Evolutionary conservation across 805 yeast species (phyloP).

Genomic region (Pichia thaimueangensis): DNA sequence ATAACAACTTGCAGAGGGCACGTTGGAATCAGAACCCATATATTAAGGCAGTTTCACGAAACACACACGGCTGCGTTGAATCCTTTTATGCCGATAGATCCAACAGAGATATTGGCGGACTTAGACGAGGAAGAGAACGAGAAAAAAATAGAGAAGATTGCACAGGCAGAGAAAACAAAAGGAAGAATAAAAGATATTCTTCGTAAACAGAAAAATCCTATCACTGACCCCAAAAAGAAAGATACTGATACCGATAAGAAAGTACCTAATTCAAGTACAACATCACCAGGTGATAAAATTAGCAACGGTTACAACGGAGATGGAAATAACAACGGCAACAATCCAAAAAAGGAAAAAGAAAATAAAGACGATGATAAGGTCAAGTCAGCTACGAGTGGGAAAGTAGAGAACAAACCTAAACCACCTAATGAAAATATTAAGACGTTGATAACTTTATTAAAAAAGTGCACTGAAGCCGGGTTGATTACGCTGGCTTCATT

Average conservation of each 20-base stretch:
- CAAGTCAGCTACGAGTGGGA: constrained; percentile 14
- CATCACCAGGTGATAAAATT: neutral
- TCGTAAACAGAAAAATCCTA: neutral
- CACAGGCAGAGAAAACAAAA: constrained; percentile 4
- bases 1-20: neutral
- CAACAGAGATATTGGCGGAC: constrained; percentile 29
- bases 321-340: neutral
- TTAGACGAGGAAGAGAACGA: constrained; percentile 17
- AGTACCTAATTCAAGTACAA: too few species aligned
- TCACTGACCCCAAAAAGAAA: constrained; percentile 2
- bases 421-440: constrained; percentile 12
- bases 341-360: neutral
- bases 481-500: constrained; percentile 67
- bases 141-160: constrained; percentile 20
- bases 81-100: constrained; percentile 38
- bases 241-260: too few species aligned
- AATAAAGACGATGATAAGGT: neutral
- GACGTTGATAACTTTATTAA: constrained; percentile 15
- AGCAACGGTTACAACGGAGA: neutral
- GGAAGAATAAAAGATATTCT: constrained; percentile 18
- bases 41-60: neutral
- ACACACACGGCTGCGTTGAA: constrained; percentile 20
- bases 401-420: too few species aligned
- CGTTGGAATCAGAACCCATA: neutral
- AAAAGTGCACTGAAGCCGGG: constrained; percentile 57